phyloP scores from a whole-genome alignment of 2,329 filamentous ascomycete species.

The Colletotrichum sp. region DNA sequence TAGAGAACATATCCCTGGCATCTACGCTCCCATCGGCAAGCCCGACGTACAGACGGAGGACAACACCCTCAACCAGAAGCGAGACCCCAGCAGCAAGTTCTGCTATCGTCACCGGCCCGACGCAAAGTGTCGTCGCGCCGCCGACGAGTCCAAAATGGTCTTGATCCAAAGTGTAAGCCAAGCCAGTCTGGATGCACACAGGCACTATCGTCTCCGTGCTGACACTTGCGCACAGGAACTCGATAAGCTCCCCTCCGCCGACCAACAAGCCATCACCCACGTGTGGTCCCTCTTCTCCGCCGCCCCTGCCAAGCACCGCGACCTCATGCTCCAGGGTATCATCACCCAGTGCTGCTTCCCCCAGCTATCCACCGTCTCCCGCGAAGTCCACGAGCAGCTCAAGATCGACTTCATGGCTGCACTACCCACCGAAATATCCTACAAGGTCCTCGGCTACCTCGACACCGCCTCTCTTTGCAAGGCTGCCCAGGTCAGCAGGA shows the following conservation, averaged over 20 bases:
- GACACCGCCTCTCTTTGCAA: constrained; percentile 96
- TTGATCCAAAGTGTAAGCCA: constrained; percentile 81
- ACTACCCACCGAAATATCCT: constrained; percentile 86
- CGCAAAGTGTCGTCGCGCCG: constrained; percentile 89
- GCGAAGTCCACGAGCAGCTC: constrained; percentile 90
- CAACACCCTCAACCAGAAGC: constrained; percentile 14
- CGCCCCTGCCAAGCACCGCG: constrained; percentile 89
- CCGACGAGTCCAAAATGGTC: constrained; percentile 96
- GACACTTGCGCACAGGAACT: constrained; percentile 65
- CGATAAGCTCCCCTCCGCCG: constrained; percentile 78
- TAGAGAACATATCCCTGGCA: constrained; percentile 84
- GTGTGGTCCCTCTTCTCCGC: constrained; percentile 99
- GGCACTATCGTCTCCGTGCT: constrained; percentile 24
- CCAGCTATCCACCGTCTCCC: constrained; percentile 90
- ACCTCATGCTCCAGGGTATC: constrained; percentile 95
- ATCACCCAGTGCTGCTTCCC: constrained; percentile 97
- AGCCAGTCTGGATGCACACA: neutral
- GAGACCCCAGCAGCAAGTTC: constrained; percentile 80
- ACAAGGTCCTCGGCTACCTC: constrained; percentile 90
- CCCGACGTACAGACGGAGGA: constrained; percentile 50
- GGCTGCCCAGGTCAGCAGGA: constrained; percentile 88
- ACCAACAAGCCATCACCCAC: constrained; percentile 95
- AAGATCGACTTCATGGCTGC: constrained; percentile 96
- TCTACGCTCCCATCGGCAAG: constrained; percentile 82
- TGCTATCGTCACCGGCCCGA: constrained; percentile 96